Conservation (phyloP, 192 early-diverging fungal species). For the Phlyctochytrium arcticum region DNA sequence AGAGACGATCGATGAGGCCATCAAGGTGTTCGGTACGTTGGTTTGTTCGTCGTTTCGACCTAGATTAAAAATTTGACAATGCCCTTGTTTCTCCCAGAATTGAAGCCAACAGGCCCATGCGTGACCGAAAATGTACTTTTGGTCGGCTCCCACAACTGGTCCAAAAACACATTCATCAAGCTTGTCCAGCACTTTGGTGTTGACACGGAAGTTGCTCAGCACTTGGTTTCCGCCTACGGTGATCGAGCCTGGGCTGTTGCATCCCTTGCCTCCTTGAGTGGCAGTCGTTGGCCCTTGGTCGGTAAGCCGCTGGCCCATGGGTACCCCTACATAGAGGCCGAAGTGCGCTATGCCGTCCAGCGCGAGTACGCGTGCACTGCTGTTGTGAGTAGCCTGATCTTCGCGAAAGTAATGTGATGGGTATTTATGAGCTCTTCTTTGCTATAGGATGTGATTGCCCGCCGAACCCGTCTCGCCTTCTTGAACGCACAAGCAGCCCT, state of each 20-base stretch:
- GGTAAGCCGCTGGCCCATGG: constrained; percentile 71
- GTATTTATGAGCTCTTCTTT: background rate
- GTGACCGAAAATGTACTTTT: constrained; percentile 71
- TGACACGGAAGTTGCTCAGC: constrained; percentile 82
- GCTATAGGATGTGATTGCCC: constrained; percentile 79
- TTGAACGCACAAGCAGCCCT: constrained; percentile 87
- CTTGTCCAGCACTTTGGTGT: constrained; percentile 94
- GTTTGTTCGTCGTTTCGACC: background rate
- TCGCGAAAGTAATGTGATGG: no score
- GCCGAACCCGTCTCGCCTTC: constrained; percentile 88
- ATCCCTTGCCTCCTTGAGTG: constrained; percentile 68
- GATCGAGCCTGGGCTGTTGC: constrained; percentile 94
- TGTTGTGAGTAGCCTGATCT: constrained; percentile 42
- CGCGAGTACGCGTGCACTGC: constrained; percentile 91
- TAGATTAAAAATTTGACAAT: background rate
- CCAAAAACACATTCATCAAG: constrained; percentile 91
- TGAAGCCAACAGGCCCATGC: constrained; percentile 67
- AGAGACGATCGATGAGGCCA: constrained; percentile 87
- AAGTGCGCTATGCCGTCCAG: constrained; percentile 86
- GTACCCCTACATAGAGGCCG: constrained; percentile 93
- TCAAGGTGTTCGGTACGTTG: constrained; percentile 57
- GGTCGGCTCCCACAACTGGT: constrained; percentile 84
- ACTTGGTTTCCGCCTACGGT: constrained; percentile 88
- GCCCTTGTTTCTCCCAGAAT: constrained; percentile 11
- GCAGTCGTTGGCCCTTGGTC: constrained; percentile 73